phyloP scores from a whole-genome alignment of 1,284 basidiomycete species.

The Apiotrichum brassicae region DNA sequence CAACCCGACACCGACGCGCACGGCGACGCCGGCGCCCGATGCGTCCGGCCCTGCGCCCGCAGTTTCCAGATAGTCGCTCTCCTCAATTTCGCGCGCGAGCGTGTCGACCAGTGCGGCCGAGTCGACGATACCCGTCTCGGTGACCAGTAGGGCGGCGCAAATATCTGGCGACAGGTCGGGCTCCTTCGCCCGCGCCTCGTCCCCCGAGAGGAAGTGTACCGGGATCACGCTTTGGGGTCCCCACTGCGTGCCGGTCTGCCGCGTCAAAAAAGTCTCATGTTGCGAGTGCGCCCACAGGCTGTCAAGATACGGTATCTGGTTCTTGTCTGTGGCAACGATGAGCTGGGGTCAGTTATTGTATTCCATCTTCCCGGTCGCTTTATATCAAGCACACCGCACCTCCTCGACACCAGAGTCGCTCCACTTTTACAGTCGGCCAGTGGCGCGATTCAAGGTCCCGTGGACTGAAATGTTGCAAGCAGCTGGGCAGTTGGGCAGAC shows the following conservation, averaged over 20 bases:
- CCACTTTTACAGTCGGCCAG: too few relatives aligned
- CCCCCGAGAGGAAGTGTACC: slow-evolving; percentile 62
- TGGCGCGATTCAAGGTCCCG: too few relatives aligned
- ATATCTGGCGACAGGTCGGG: slow-evolving; percentile 71
- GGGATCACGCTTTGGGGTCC: slow-evolving; percentile 51
- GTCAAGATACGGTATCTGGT: slow-evolving; percentile 65
- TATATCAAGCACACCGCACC: neutral
- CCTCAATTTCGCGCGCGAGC: slow-evolving; percentile 66
- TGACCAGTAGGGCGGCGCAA: slow-evolving; percentile 67
- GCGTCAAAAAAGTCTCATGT: slow-evolving; percentile 29
- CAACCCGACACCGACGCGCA: slow-evolving; percentile 40
- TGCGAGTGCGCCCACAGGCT: slow-evolving; percentile 61
- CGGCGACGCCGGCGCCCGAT: neutral
- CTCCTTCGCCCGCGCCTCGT: slow-evolving; percentile 69
- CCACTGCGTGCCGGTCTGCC: neutral
- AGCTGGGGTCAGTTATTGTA: slow-evolving; percentile 50
- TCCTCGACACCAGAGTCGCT: too few relatives aligned
- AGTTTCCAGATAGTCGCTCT: slow-evolving; percentile 28
- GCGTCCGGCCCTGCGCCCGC: neutral
- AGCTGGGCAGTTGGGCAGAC: too few relatives aligned
- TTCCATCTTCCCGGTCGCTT: too few relatives aligned
- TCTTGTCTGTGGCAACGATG: slow-evolving; percentile 61
- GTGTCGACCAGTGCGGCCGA: slow-evolving; percentile 74
- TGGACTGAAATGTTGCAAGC: too few relatives aligned
- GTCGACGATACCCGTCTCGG: slow-evolving; percentile 86